Conservation (phyloP, 2,329 filamentous ascomycete species). For the Xylaria sp. region DNA sequence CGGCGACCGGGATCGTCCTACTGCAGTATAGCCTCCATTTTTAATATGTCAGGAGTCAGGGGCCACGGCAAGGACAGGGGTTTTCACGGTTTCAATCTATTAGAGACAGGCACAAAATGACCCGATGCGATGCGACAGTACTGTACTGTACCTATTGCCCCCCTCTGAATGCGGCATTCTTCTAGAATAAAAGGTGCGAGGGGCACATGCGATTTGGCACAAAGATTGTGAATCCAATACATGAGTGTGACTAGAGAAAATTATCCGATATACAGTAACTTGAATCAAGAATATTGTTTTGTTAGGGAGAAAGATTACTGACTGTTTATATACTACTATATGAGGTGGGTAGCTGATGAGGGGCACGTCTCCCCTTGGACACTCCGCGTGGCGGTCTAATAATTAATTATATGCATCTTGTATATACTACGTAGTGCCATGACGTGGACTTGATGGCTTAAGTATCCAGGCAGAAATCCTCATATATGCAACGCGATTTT, state of each 20-base stretch:
- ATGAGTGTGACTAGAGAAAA: too few species aligned
- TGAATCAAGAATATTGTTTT: background rate
- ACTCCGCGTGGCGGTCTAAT: background rate
- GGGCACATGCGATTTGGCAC: constrained; percentile 1
- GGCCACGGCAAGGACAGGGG: constrained; percentile 23
- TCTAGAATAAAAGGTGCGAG: constrained; percentile 23
- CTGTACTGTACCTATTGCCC: background rate
- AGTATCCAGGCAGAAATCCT: too few species aligned
- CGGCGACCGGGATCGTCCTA: constrained; percentile 26
- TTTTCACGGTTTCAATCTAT: constrained; percentile 37
- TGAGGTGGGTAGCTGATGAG: background rate
- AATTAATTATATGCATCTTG: background rate
- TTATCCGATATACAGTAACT: background rate
- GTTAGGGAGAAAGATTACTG: background rate
- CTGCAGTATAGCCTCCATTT: constrained; percentile 7
- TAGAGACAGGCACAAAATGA: constrained; percentile 38
- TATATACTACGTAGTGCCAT: too few species aligned
- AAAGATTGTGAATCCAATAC: background rate
- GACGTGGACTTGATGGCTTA: too few species aligned
- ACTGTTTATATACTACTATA: background rate
- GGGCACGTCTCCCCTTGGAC: background rate
- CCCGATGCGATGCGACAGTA: constrained; percentile 18
- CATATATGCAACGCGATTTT: too few species aligned
- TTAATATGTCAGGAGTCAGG: constrained; percentile 34
- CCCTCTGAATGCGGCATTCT: constrained; percentile 17